A percentile compares a stretch with the other conserved stretches of the same genome.
Evolutionary conservation across 2,329 filamentous ascomycete species (phyloP).

Genomic region (Grosmannia penicillata): DNA sequence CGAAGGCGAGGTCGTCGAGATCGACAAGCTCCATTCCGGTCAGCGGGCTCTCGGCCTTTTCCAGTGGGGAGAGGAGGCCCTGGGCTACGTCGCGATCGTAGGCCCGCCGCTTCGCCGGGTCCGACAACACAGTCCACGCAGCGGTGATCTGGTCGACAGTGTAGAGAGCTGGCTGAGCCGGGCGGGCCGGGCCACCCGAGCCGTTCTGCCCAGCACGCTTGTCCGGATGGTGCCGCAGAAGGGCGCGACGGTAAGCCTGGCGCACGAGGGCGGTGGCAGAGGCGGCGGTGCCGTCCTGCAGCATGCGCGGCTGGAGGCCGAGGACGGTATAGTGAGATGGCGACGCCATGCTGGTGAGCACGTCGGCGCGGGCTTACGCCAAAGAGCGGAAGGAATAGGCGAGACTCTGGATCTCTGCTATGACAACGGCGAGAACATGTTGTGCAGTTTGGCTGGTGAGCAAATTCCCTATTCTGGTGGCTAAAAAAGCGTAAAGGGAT

Average conservation of each 20-base stretch:
- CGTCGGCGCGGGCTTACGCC: no score
- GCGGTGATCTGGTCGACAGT: slow-evolving; percentile 49
- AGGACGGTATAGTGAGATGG: slow-evolving; percentile 5
- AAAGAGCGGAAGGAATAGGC: no score
- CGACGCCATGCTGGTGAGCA: no score
- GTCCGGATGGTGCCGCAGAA: slow-evolving; percentile 53
- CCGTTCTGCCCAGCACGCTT: slow-evolving; percentile 21
- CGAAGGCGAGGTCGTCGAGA: slow-evolving; percentile 46
- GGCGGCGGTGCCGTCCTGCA: background rate
- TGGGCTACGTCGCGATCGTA: slow-evolving; percentile 36
- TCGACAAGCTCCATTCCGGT: slow-evolving; percentile 50
- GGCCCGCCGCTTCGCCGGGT: slow-evolving; percentile 28
- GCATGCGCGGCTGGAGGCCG: slow-evolving; percentile 3
- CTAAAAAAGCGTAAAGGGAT: no score
- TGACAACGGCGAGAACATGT: no score
- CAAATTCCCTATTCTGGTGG: no score
- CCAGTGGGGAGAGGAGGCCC: background rate
- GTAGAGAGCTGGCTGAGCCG: slow-evolving; percentile 19
- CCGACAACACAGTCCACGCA: slow-evolving; percentile 42
- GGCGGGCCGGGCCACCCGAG: background rate
- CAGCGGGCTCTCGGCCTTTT: slow-evolving; percentile 9
- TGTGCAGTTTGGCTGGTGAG: no score
- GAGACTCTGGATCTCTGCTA: no score
- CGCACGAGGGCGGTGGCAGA: slow-evolving; percentile 34
- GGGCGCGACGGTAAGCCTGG: slow-evolving; percentile 47